Evolutionary conservation across 306 rosid genomes (phyloP).

Genomic region (Vigna hirtella): DNA sequence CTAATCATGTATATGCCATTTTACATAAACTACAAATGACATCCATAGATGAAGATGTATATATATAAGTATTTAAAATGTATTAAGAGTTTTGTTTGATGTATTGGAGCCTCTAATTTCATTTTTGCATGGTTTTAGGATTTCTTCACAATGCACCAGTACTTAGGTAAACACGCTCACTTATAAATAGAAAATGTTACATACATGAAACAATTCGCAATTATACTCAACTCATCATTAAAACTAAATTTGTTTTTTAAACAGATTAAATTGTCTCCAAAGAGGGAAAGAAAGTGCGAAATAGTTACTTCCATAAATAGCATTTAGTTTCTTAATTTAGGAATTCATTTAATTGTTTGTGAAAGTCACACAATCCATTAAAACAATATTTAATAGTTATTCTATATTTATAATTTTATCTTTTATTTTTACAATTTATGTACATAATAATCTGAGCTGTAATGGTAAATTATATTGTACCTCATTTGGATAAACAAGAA

Average conservation of each 20-base stretch:
- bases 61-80: no score
- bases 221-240: not conserved
- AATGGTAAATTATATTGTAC: not conserved
- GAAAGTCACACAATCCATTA: not conserved
- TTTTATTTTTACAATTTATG: not conserved
- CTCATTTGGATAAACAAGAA: not conserved
- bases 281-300: not conserved
- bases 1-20: no score
- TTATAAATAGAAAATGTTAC: not conserved
- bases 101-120: no score
- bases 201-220: not conserved
- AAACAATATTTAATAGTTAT: not conserved
- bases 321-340: not conserved
- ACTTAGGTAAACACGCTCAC: no score
- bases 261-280: not conserved
- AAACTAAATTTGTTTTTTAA: conserved; percentile 8
- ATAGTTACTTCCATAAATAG: conserved; percentile 10
- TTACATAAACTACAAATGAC: no score
- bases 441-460: not conserved
- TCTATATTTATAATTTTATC: not conserved
- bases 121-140: no score
- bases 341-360: conserved; percentile 2
- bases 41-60: no score
- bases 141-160: no score
- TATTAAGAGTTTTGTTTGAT: no score